Percentiles rank a stretch among this genome's conserved stretches.
Evolutionary conservation across 257 asterid species (phyloP).

Genomic region (Prunella vulgaris): DNA sequence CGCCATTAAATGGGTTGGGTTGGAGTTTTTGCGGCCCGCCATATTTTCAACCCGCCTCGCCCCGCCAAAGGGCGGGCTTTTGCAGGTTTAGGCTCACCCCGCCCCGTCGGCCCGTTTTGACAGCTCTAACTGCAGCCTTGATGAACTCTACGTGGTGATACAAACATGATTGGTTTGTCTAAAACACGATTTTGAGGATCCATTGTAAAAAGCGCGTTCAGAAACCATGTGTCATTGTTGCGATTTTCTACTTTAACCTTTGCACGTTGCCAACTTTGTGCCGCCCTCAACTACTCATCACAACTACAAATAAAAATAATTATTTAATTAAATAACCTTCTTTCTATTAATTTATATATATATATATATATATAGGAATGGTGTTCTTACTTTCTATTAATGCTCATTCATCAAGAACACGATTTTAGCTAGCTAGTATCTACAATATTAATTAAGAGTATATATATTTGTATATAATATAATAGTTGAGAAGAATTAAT

Average conservation of each 20-base stretch:
- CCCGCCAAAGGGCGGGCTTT: too few relatives aligned
- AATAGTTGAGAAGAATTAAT: not conserved
- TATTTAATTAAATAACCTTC: not conserved
- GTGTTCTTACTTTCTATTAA: not conserved
- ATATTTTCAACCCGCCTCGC: too few relatives aligned
- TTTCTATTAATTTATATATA: too few relatives aligned
- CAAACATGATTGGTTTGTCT: not conserved
- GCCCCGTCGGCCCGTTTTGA: too few relatives aligned
- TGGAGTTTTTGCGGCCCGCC: too few relatives aligned
- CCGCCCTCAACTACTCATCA: constrained; percentile 19
- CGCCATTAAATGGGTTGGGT: too few relatives aligned
- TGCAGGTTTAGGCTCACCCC: too few relatives aligned
- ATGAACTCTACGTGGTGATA: not conserved
- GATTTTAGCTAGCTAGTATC: not conserved
- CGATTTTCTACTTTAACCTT: constrained; percentile 5
- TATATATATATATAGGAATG: not conserved
- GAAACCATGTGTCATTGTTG: not conserved
- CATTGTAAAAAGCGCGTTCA: not conserved
- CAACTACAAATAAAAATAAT: not conserved
- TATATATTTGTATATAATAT: too few relatives aligned
- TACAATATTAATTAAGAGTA: not conserved
- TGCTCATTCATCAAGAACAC: constrained; percentile 1
- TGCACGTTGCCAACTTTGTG: constrained; percentile 33
- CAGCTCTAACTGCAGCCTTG: not conserved
- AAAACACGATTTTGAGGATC: not conserved